Percentiles rank a stretch among this genome's conserved stretches.
These are phyloP conservation scores for Fonsecaea nubica DNA, from an alignment of 2,329 filamentous ascomycete species.

Conservation along the genomic window DNA sequence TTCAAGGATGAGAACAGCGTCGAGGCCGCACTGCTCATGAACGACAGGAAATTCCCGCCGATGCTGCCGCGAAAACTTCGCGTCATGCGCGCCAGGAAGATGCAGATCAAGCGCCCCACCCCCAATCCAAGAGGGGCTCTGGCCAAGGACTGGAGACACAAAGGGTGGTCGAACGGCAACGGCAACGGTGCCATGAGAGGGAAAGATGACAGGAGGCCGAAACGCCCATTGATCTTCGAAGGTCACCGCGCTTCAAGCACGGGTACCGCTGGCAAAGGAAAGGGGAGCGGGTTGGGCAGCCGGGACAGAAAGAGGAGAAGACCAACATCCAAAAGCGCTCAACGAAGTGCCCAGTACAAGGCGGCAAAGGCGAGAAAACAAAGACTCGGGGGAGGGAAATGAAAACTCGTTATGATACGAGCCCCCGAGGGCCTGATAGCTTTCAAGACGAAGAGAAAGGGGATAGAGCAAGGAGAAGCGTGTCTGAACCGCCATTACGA, in stretches of 20 bases:
- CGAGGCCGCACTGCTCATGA: constrained; percentile 84
- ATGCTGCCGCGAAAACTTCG: constrained; percentile 88
- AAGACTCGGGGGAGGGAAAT: background rate
- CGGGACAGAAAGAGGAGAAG: constrained; percentile 8
- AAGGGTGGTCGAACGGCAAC: constrained; percentile 3
- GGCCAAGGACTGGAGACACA: constrained; percentile 33
- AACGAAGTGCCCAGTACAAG: constrained; percentile 12
- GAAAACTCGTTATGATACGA: background rate
- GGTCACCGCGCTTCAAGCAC: constrained; percentile 50
- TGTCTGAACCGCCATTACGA: too few relatives aligned
- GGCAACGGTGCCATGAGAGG: background rate
- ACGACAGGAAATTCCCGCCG: constrained; percentile 92
- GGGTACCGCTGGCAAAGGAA: constrained; percentile 13
- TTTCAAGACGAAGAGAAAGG: too few relatives aligned
- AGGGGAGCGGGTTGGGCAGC: background rate
- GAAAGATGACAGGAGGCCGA: constrained; percentile 1
- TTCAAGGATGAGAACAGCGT: constrained; percentile 89
- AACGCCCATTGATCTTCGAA: constrained; percentile 49
- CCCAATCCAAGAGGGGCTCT: constrained; percentile 39
- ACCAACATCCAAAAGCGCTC: constrained; percentile 7
- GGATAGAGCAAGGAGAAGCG: too few relatives aligned
- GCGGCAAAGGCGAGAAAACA: constrained; percentile 5
- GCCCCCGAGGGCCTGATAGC: too few relatives aligned
- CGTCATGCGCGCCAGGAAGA: constrained; percentile 80
- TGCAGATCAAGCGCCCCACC: constrained; percentile 33